Base-by-base conservation (phyloP, 2,329 filamentous ascomycete genomes). In the Xylaria sp. region DNA sequence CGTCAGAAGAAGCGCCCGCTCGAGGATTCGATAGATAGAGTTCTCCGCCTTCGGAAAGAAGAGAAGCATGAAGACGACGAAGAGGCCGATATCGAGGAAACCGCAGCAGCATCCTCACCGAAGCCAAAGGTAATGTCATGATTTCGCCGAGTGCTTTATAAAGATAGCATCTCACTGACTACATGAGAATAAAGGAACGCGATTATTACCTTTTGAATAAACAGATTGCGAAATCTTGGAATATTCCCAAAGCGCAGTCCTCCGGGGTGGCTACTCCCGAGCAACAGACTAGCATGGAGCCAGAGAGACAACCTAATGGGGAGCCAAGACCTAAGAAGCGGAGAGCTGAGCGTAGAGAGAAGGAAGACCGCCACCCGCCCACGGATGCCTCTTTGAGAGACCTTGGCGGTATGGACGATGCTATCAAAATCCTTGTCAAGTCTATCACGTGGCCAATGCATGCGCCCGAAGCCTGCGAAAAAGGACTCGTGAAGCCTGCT, bases 1-100 rank as follows among this genome's bases (percentile, higher is more conserved):
- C 86, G 96, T 26, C 89, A 92, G 73, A 93, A 93, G 46, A 97
- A 96, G 79, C 90, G 90, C 69, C 84, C 91, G 0, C 82, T 98
- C 1, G 93, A 97, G 78, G 92, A 96, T 71, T 91, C 92, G 42
- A 93, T 98, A 71, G 93, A 97, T 70, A 86, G 93, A 7, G 93
- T 94, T 0, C 82, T 97, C 17, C 87, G 90, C 7, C 88, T 93
- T 20, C 83, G 95, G 5, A 91, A 90, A 72, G 88, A 93, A 72
- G 87, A 90, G 68, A 79, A 83, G 15, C 86, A 83, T 56, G 86
- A 87, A 28, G 87, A 86, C 42, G 75, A 78, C 31, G 76, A 78
- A 59, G 76, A 76, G 67, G 76, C 71, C n/a, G 71, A 49, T 10
- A 70, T 74, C 42, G 76, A 79, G 63, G 74, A 78, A 63, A 68